These are phyloP conservation scores for Thalia dealbata DNA, from an alignment of 176 grass and related monocot genomes.

Conservation along the genomic window DNA sequence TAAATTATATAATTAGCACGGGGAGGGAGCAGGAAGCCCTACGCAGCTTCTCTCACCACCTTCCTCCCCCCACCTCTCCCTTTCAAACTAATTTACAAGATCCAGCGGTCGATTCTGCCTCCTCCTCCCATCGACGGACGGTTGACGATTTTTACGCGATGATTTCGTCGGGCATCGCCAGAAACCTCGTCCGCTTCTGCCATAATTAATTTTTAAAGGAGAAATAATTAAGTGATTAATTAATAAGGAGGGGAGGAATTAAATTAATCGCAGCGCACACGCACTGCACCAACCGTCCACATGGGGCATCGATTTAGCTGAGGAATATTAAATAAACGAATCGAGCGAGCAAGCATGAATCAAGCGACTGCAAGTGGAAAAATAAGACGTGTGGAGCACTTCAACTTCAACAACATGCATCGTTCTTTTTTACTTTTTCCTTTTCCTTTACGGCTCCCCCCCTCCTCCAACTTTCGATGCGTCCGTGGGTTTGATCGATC, in stretches of 20 bases:
- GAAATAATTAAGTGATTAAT: too few species aligned
- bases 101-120: slow-evolving; percentile 20
- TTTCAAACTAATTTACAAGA: background rate
- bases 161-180: slow-evolving; percentile 47
- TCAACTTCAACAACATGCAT: too few species aligned
- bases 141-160: slow-evolving; percentile 24
- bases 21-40: slow-evolving; percentile 44
- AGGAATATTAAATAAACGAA: background rate
- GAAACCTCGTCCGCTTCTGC: slow-evolving; percentile 41
- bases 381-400: background rate
- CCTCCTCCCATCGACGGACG: background rate
- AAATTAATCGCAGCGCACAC: too few species aligned
- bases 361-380: background rate
- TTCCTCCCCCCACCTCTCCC: too few species aligned
- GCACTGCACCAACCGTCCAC: background rate
- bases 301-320: background rate
- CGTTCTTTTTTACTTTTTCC: background rate
- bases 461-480: too few species aligned
- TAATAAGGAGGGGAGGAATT: too few species aligned
- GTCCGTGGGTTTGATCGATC: too few species aligned
- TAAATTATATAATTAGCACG: too few species aligned
- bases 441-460: too few species aligned
- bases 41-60: background rate
- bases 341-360: background rate
- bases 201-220: slow-evolving; percentile 14